These are phyloP conservation scores for Coemansia sp. DNA, from an alignment of 192 early-diverging fungal species.

Conservation along the genomic window DNA sequence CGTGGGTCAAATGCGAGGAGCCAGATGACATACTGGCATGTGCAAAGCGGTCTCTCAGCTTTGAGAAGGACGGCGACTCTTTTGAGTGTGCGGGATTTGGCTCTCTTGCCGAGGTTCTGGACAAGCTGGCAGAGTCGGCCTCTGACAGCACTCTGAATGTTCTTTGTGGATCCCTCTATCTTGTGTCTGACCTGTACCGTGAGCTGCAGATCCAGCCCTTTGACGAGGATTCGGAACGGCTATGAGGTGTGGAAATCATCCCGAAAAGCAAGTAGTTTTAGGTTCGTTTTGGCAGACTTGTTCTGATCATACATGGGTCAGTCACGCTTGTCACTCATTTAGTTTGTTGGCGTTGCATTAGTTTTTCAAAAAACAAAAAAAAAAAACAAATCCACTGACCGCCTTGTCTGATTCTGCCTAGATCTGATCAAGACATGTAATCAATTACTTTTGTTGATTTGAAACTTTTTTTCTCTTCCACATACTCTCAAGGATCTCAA, in stretches of 20 bases:
- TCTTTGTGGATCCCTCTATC: conserved; percentile 83
- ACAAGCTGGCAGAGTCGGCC: conserved; percentile 19
- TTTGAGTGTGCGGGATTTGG: conserved; percentile 20
- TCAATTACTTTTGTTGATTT: neutral
- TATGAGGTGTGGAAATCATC: neutral
- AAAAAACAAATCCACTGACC: neutral
- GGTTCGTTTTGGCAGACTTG: neutral
- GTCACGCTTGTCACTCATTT: conserved; percentile 1
- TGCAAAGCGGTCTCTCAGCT: conserved; percentile 8
- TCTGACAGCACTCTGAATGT: conserved; percentile 60
- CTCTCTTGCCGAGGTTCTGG: conserved; percentile 48
- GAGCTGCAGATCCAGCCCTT: conserved; percentile 42
- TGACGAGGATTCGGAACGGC: neutral
- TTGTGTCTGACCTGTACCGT: conserved; percentile 78
- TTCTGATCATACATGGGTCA: neutral
- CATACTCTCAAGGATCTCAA: neutral
- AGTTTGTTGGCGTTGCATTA: neutral
- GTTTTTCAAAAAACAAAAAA: neutral
- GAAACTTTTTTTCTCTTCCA: conserved; percentile 10
- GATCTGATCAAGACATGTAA: neutral
- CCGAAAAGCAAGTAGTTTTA: neutral
- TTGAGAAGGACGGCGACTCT: conserved; percentile 5
- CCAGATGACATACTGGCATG: conserved; percentile 54
- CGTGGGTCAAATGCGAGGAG: conserved; percentile 71
- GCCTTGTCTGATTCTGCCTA: neutral